Evolutionary conservation across 805 yeast genomes (phyloP).

Genomic region (Cyberlindnera subsufficiens): DNA sequence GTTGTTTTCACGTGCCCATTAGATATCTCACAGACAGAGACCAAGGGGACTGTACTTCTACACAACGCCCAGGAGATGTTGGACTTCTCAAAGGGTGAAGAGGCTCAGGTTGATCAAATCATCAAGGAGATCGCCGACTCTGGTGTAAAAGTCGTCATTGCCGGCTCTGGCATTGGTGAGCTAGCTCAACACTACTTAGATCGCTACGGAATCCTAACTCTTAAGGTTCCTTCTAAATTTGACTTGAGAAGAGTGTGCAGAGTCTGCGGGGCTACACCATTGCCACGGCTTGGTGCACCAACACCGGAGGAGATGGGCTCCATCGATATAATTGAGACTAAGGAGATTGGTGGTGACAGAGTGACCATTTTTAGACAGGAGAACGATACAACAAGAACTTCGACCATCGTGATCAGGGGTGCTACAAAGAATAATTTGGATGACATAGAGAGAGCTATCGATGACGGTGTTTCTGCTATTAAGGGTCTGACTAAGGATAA

Average conservation of each 20-base stretch:
- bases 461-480: conserved; percentile 90
- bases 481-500: conserved; percentile 84
- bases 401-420: conserved; percentile 92
- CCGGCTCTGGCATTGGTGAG: conserved; percentile 94
- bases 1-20: conserved; percentile 92
- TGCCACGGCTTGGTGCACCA: conserved; percentile 92
- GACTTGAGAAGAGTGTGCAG: conserved; percentile 91
- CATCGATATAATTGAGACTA: conserved; percentile 82
- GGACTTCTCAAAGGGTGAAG: conserved; percentile 94
- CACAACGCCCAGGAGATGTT: conserved; percentile 97
- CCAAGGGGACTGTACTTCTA: conserved; percentile 93
- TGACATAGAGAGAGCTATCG: conserved; percentile 94
- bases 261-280: conserved; percentile 96
- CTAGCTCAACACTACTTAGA: conserved; percentile 89
- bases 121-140: conserved; percentile 77
- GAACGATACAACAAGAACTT: conserved; percentile 59
- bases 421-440: conserved; percentile 93
- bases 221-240: conserved; percentile 89
- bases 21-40: conserved; percentile 94
- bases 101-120: conserved; percentile 80
- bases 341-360: conserved; percentile 96
- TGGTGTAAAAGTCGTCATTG: conserved; percentile 83
- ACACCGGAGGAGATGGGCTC: conserved; percentile 90
- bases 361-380: conserved; percentile 90
- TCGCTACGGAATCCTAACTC: conserved; percentile 76